Evolutionary conservation across 768 basidiomycete genomes (phyloP).

Genomic region (Pisolithus sp.): DNA sequence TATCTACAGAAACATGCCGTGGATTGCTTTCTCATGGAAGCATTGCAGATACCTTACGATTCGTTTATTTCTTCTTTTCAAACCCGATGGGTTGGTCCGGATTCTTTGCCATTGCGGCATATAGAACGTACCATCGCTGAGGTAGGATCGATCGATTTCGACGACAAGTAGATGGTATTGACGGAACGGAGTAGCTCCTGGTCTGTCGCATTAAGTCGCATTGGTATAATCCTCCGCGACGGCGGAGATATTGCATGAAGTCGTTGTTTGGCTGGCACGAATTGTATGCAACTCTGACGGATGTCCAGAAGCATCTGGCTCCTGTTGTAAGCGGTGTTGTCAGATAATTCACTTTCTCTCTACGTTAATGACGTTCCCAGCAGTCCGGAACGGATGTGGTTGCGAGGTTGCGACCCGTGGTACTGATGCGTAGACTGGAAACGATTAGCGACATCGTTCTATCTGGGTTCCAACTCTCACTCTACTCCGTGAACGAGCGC

Average conservation of each 20-base stretch:
- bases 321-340: slow-evolving; percentile 11
- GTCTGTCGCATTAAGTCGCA: slow-evolving; percentile 51
- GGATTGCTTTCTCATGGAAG: slow-evolving; percentile 60
- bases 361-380: slow-evolving; percentile 3
- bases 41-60: slow-evolving; percentile 49
- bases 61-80: slow-evolving; percentile 35
- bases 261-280: slow-evolving; percentile 60
- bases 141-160: slow-evolving; percentile 15
- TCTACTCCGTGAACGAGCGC: slow-evolving; percentile 63
- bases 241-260: slow-evolving; percentile 60
- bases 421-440: slow-evolving; percentile 54
- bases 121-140: slow-evolving; percentile 35
- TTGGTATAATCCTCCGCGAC: slow-evolving; percentile 65
- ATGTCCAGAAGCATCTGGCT: slow-evolving; percentile 11
- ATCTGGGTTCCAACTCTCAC: slow-evolving; percentile 71
- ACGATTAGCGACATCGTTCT: slow-evolving; percentile 61
- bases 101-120: slow-evolving; percentile 34
- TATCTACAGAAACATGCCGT: slow-evolving; percentile 49
- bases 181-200: slow-evolving; percentile 39
- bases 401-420: slow-evolving; percentile 20
- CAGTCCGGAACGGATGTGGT: slow-evolving; percentile 26
- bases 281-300: slow-evolving; percentile 44
- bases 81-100: slow-evolving; percentile 32
- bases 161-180: background rate
- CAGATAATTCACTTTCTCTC: background rate